Conservation (phyloP, 2,329 filamentous ascomycete genomes). For the Pseudopyricularia cyperi region DNA sequence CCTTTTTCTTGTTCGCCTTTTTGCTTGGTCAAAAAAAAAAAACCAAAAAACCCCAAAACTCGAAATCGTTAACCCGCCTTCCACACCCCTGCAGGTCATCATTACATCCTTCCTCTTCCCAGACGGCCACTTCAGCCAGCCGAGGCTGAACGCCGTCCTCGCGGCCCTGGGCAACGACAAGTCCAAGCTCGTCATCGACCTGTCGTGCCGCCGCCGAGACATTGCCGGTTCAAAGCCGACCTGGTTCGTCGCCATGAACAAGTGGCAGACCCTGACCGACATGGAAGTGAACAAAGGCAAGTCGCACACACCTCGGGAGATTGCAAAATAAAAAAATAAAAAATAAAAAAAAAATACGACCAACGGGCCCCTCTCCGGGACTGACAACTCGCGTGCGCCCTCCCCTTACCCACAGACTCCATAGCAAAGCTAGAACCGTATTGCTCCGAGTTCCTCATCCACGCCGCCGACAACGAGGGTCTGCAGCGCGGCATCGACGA, state of each 20-base stretch:
- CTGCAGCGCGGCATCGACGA: conserved; percentile 86
- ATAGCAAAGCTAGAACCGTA: conserved; percentile 75
- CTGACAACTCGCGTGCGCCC: no score
- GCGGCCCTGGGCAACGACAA: conserved; percentile 59
- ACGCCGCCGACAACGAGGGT: conserved; percentile 93
- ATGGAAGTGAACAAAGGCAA: conserved; percentile 83
- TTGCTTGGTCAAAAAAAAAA: neutral
- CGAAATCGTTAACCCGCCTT: no score
- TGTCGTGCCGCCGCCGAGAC: conserved; percentile 61
- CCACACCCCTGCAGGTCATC: conserved; percentile 54
- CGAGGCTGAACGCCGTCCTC: conserved; percentile 62
- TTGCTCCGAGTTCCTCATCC: conserved; percentile 93
- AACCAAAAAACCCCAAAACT: neutral
- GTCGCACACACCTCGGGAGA: conserved; percentile 7
- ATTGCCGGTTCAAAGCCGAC: conserved; percentile 39
- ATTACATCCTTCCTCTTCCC: conserved; percentile 95
- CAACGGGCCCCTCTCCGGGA: no score
- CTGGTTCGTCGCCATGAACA: conserved; percentile 98
- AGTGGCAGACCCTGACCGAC: conserved; percentile 96
- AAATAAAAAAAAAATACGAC: no score
- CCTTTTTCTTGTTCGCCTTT: neutral
- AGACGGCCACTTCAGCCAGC: conserved; percentile 64
- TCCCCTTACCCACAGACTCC: no score
- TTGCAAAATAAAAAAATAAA: no score
- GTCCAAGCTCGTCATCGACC: conserved; percentile 78